Conservation (phyloP, 2,329 filamentous ascomycete species). For the Talaromyces islandicus region DNA sequence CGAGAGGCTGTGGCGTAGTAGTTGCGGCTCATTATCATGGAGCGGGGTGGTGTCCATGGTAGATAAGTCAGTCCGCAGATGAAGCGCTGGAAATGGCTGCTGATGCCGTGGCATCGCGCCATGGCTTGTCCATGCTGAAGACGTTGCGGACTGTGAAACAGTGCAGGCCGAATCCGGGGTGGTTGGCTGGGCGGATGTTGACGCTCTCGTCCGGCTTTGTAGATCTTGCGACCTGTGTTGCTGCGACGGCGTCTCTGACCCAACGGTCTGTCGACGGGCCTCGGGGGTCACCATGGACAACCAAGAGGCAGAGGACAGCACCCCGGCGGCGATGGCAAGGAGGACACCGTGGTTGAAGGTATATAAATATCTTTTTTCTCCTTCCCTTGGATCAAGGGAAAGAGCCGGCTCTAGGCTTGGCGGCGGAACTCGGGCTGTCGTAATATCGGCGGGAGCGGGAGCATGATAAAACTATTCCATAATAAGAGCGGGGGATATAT, state of each 20-base stretch:
- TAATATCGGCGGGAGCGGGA: background rate
- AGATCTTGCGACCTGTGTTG: constrained; percentile 4
- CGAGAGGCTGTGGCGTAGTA: constrained; percentile 35
- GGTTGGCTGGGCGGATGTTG: constrained; percentile 1
- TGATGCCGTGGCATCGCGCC: constrained; percentile 1
- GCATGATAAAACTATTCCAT: background rate
- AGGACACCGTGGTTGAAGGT: background rate
- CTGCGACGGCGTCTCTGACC: constrained; percentile 9
- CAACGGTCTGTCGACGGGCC: constrained; percentile 7
- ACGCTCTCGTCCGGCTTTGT: constrained; percentile 6
- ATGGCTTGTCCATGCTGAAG: constrained; percentile 5
- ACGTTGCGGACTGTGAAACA: constrained; percentile 9
- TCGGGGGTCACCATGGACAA: constrained; percentile 9
- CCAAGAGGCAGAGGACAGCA: background rate
- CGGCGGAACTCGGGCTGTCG: background rate
- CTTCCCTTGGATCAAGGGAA: background rate
- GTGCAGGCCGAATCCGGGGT: constrained; percentile 7
- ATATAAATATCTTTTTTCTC: background rate
- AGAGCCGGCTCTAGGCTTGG: background rate
- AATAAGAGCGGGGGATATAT: background rate
- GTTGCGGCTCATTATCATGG: constrained; percentile 23
- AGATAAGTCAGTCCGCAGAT: constrained; percentile 31
- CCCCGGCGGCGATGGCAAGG: background rate
- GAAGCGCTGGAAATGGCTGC: constrained; percentile 22
- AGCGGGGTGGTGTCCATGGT: constrained; percentile 16